Base-by-base conservation (phyloP, 805 yeast species). In the Candida incommunis region DNA sequence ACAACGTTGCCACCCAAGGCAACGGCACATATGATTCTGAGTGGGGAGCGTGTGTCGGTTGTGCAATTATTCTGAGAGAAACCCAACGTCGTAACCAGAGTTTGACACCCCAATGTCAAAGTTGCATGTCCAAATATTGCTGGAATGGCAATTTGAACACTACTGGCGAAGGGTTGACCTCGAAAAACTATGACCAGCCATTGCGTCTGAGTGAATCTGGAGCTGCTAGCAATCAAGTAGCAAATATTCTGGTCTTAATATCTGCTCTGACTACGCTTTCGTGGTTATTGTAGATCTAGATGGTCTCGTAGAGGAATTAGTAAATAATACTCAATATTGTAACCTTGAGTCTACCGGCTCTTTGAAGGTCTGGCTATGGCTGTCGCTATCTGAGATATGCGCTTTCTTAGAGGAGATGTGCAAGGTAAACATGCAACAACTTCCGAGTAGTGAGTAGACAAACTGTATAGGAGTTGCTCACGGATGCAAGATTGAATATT, bases 21-120 rank as follows among this genome's bases (percentile, higher is more conserved):
- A 82, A 82, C 56, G 61, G 72, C 23, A 78, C 88, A 5, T 55
- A 75, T 22, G 88, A 80, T 54, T 58, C 66, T 2, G 74, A 78
- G 31, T 82, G 80, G 76, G 64, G 72, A 35, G 69, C 76, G 2
- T 82, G 94, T 65, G 71, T 82, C 45, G 81, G 82, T 1, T 83
- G 94, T 68, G 90, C 90, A 4, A 72, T 82, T 35, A 66, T 83
- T 47, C 76, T 82, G 60, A 75, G 94, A 60, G 72, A 78, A 34
- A 79, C 79, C 62, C 88, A 82, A 64, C 70, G 84, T 56, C 61
- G 65, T 31, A 76, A 77, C 18, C 62, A 68, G 13, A 66, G 70
- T 13, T 78, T 79, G 50, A 62, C 76, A 13, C 77, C 70, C 3
- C 85, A 81, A 57, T 83, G 94, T 66, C 60, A 72, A 48, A 48